These are phyloP conservation scores for Papilionanthe hybrid DNA, from an alignment of 116 monocot genomes.

Conservation along the genomic window DNA sequence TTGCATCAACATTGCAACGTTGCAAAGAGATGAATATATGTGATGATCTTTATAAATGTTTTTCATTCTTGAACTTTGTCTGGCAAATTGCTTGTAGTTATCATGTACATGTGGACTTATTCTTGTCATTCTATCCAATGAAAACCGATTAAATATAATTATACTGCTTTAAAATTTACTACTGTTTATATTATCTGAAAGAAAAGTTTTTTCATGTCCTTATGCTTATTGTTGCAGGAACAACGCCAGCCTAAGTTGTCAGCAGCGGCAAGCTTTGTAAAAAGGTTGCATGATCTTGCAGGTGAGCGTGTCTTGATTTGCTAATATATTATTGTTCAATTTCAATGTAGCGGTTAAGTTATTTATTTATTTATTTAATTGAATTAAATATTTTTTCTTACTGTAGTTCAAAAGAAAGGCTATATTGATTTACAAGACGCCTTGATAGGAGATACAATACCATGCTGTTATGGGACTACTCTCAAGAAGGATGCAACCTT, in stretches of 20 bases:
- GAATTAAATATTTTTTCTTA: not conserved
- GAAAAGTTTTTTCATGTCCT: not conserved
- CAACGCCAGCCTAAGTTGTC: slow-evolving; percentile 46
- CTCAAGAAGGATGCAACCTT: slow-evolving; percentile 62
- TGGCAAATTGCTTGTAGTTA: not conserved
- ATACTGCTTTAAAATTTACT: not conserved
- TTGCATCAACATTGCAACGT: too few species aligned
- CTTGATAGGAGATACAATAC: slow-evolving; percentile 23
- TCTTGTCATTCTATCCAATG: not conserved
- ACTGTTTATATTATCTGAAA: slow-evolving; percentile 3
- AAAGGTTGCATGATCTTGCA: slow-evolving; percentile 64
- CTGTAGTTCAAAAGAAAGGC: slow-evolving; percentile 57
- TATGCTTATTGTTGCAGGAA: slow-evolving; percentile 31
- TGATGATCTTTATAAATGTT: not conserved
- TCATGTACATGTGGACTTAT: not conserved
- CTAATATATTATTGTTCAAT: not conserved
- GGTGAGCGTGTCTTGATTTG: slow-evolving; percentile 24
- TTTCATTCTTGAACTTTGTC: not conserved
- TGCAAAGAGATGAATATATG: too few species aligned
- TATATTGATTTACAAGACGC: slow-evolving; percentile 58
- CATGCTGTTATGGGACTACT: slow-evolving; percentile 70
- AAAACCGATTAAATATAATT: not conserved
- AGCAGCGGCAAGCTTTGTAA: slow-evolving; percentile 59
- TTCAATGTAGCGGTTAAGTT: not conserved
- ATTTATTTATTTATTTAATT: not conserved